A percentile compares a stretch with the other conserved stretches of the same genome.
Evolutionary conservation across 208 protist genomes (phyloP).

Genomic region (Trypanosoma theileri): DNA sequence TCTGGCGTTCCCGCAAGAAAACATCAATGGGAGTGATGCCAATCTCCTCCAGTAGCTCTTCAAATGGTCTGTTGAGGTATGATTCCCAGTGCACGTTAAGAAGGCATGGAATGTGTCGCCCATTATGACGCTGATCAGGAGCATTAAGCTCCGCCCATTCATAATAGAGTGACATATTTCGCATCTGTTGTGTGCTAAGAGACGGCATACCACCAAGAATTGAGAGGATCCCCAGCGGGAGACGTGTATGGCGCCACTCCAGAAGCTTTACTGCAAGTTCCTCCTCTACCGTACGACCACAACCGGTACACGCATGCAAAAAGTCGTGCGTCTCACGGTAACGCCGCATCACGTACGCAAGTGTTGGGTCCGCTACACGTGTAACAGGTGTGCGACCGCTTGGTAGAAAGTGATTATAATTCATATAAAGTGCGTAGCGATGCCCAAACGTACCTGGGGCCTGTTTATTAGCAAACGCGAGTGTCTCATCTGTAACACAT

Average conservation of each 20-base stretch:
- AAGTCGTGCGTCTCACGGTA: constrained; percentile 90
- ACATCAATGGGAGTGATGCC: constrained; percentile 69
- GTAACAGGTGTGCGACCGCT: constrained; percentile 62
- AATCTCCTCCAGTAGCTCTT: constrained; percentile 45
- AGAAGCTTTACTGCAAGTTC: constrained; percentile 84
- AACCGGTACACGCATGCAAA: constrained; percentile 60
- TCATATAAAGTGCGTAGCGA: constrained; percentile 81
- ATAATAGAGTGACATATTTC: constrained; percentile 49
- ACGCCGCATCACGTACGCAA: constrained; percentile 85
- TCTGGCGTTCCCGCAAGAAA: constrained; percentile 37
- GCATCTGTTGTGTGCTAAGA: constrained; percentile 45
- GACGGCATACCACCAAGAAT: constrained; percentile 64
- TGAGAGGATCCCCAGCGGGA: constrained; percentile 73
- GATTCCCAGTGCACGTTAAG: constrained; percentile 80
- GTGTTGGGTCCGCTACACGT: constrained; percentile 63
- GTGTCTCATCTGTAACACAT: constrained; percentile 52
- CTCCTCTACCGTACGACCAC: constrained; percentile 81
- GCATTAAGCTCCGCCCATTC: constrained; percentile 61
- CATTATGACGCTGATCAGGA: constrained; percentile 48
- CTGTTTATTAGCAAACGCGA: constrained; percentile 46
- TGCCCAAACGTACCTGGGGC: constrained; percentile 67
- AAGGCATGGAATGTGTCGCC: constrained; percentile 52
- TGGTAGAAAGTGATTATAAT: constrained; percentile 73
- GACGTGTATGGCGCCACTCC: constrained; percentile 80
- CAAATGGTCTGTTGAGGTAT: constrained; percentile 53